A percentile compares a stretch with the other conserved stretches of the same genome.
These are phyloP conservation scores for Erucastrum elatum DNA, from an alignment of 345 rosid genomes.

Conservation along the genomic window DNA sequence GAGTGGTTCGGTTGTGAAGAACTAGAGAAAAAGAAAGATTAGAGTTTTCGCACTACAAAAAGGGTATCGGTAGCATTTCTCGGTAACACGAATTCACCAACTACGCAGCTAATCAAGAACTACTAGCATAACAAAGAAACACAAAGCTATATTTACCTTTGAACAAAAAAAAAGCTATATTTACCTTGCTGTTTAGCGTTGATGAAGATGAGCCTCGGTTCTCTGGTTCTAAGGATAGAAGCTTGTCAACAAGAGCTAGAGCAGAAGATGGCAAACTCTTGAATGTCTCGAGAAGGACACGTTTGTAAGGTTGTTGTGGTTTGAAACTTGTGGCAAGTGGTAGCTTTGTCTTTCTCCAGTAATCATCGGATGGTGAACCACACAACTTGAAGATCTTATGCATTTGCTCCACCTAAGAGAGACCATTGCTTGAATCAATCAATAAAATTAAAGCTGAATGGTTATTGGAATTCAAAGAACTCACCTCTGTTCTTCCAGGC, in stretches of 20 bases:
- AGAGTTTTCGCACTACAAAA: not conserved
- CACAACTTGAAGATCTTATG: conserved; percentile 97
- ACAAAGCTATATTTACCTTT: not conserved
- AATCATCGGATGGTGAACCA: conserved; percentile 90
- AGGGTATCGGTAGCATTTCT: too few relatives aligned
- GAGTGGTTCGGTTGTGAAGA: too few relatives aligned
- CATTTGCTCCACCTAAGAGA: conserved; percentile 83
- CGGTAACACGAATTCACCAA: too few relatives aligned
- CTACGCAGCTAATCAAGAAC: not conserved
- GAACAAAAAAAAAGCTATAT: not conserved
- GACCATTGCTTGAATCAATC: not conserved
- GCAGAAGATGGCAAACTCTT: conserved; percentile 83
- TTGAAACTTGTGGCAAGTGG: conserved; percentile 88
- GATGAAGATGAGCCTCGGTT: conserved; percentile 54
- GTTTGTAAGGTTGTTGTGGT: conserved; percentile 90
- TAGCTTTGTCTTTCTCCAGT: conserved; percentile 85
- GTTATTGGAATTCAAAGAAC: not conserved
- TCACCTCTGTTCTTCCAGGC: conserved; percentile 96
- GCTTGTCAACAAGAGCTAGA: conserved; percentile 72
- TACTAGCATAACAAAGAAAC: not conserved
- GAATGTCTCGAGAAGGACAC: conserved; percentile 75
- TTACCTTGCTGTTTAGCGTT: conserved; percentile 61
- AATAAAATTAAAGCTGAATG: not conserved
- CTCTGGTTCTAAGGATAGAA: conserved; percentile 86
- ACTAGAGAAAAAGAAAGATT: not conserved